Percentiles rank a stretch among this genome's conserved stretches.
Conservation (phyloP, 495 filamentous ascomycete genomes). For the Annulohypoxylon moriforme region DNA sequence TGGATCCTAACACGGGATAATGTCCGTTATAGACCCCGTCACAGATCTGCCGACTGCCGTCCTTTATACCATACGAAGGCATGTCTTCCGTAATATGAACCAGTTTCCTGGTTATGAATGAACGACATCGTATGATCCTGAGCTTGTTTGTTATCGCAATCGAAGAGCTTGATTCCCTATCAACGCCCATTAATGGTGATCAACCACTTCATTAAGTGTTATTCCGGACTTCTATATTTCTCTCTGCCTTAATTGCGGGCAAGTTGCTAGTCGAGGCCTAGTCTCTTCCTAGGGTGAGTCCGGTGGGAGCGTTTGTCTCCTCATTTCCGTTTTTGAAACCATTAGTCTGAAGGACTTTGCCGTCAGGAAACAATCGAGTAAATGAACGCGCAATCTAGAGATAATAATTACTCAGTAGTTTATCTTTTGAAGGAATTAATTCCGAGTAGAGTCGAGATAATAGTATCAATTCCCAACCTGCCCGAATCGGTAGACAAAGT, state of each 20-base stretch:
- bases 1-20: conserved; percentile 15
- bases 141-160: conserved; percentile 5
- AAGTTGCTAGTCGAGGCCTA: conserved; percentile 15
- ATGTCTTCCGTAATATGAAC: not conserved
- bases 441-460: not conserved
- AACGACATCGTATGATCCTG: not conserved
- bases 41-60: conserved; percentile 13
- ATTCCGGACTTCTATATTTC: not conserved
- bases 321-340: conserved; percentile 6
- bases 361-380: not conserved
- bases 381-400: conserved; percentile 3
- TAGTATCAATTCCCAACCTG: not conserved
- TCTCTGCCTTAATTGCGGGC: not conserved
- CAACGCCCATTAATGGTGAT: not conserved
- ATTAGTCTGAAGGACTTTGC: not conserved
- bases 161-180: not conserved
- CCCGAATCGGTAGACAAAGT: conserved; percentile 4
- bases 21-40: conserved; percentile 5
- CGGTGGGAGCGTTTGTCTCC: conserved; percentile 13
- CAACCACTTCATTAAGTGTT: not conserved
- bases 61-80: not conserved
- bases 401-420: not conserved
- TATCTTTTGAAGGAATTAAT: conserved; percentile 4
- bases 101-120: not conserved
- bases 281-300: conserved; percentile 6